These are phyloP conservation scores for Pythium oligandrum DNA, from an alignment of 352 stramenopile species.

Conservation along the genomic window DNA sequence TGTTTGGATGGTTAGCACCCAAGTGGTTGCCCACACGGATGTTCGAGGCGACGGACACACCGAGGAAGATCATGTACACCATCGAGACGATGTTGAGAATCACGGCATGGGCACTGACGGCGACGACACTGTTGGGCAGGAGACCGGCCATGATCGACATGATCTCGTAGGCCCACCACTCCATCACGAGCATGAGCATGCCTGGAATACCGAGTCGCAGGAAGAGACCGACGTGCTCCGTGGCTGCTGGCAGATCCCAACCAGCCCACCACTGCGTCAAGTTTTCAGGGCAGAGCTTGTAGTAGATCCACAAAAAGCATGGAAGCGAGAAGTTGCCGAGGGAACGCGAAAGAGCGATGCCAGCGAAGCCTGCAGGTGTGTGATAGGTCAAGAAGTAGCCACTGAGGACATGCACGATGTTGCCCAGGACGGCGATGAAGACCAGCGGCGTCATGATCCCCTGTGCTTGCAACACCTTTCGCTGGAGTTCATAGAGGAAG, in stretches of 20 bases:
- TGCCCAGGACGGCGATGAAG: slow-evolving; percentile 37
- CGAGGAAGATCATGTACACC: slow-evolving; percentile 79
- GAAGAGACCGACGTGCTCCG: slow-evolving; percentile 53
- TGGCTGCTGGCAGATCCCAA: slow-evolving; percentile 48
- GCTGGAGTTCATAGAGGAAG: slow-evolving; percentile 48
- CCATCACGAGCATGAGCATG: slow-evolving; percentile 65
- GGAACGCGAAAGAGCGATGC: slow-evolving; percentile 60
- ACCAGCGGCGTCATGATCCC: slow-evolving; percentile 61
- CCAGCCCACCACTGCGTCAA: slow-evolving; percentile 53
- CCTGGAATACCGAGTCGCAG: slow-evolving; percentile 56
- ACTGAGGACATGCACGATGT: slow-evolving; percentile 47
- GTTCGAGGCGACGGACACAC: slow-evolving; percentile 55
- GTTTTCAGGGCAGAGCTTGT: slow-evolving; percentile 28
- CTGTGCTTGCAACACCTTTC: slow-evolving; percentile 60
- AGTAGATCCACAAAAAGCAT: slow-evolving; percentile 50
- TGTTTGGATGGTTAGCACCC: slow-evolving; percentile 54
- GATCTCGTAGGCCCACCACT: slow-evolving; percentile 77
- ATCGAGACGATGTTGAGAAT: slow-evolving; percentile 64
- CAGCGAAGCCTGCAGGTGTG: slow-evolving; percentile 71
- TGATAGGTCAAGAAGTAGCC: slow-evolving; percentile 76
- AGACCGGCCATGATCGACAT: slow-evolving; percentile 70
- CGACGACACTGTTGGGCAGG: slow-evolving; percentile 51
- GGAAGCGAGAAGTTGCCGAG: slow-evolving; percentile 55
- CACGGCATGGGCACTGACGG: slow-evolving; percentile 67
- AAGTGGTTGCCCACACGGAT: slow-evolving; percentile 76